phyloP scores from a whole-genome alignment of 1,284 basidiomycete species.

The Ceratobasidium sp. region DNA sequence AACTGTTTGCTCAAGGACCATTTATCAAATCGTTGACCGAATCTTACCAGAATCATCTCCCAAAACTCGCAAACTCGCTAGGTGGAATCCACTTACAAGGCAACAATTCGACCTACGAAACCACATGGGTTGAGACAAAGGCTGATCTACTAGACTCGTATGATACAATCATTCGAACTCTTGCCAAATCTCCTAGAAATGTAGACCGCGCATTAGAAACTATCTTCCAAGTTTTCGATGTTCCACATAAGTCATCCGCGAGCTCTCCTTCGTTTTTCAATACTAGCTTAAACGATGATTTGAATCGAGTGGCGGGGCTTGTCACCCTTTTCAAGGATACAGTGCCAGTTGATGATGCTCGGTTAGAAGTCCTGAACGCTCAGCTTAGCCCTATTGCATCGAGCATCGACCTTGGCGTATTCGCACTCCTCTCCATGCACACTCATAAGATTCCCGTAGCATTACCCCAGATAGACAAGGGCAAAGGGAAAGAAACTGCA shows the following conservation, averaged over 20 bases:
- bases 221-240: slow-evolving; percentile 34
- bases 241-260: slow-evolving; percentile 6
- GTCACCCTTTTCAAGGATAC: slow-evolving; percentile 10
- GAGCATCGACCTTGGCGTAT: slow-evolving; percentile 29
- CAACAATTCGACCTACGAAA: slow-evolving; percentile 35
- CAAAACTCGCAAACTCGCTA: slow-evolving; percentile 34
- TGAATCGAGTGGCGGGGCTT: slow-evolving; percentile 32
- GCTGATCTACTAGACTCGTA: slow-evolving; percentile 45
- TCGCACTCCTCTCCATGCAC: slow-evolving; percentile 1
- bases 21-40: slow-evolving; percentile 38
- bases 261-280: slow-evolving; percentile 17
- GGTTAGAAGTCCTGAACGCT: slow-evolving; percentile 22
- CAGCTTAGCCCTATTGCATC: slow-evolving; percentile 28
- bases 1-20: slow-evolving; percentile 12
- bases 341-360: slow-evolving; percentile 16
- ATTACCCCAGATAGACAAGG: slow-evolving; percentile 22
- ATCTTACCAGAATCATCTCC: slow-evolving; percentile 45
- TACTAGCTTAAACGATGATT: slow-evolving; percentile 34
- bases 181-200: slow-evolving; percentile 14
- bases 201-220: slow-evolving; percentile 33
- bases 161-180: slow-evolving; percentile 28
- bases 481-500: slow-evolving; percentile 41
- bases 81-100: slow-evolving; percentile 32
- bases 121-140: slow-evolving; percentile 45
- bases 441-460: neutral